Evolutionary conservation across 1,284 basidiomycete genomes (phyloP), one percentile per base, ranked within the genome.

Genomic region (Cryptococcus sp.): DNA sequence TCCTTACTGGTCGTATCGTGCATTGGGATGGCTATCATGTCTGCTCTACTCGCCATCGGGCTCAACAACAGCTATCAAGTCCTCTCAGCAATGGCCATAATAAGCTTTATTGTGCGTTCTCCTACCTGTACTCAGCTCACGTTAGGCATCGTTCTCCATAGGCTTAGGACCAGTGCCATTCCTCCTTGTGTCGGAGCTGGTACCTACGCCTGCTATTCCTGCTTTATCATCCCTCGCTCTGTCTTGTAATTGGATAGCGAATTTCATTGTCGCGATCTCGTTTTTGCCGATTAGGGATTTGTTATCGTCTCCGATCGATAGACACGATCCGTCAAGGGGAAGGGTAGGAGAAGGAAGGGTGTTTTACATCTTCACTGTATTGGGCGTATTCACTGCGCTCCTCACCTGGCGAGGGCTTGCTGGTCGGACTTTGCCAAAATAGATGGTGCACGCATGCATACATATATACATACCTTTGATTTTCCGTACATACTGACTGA

Each of bases 91-190:
- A 66, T 88, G 22, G 82, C 87, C 3, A 90, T 96, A 59, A 74
- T 91, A 44, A 78, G 82, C 1, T 93, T 96, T 69, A 85, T 96
- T 32, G 85, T 87, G 67, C 45, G 82, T 77, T 11, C n/a, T 10
- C 21, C n/a, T 45, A 22, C 49, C 32, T 18, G 28, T 16, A 23
- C 39, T 51, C 9, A 50, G 16, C 22, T 34, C n/a, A n/a, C 24
- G 1, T 7, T 45, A 64, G 57, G 88, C 87, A 68, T 87, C 87
- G 0, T 97, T 94, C 69, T 87, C 89, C 0, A 77, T 88, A 36
- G 92, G 92, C 1, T 79, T 96, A n/a, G 92, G 92, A 1, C 91
- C 92, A 1, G 77, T 96, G 32, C 92, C 92, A 0, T 96, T 92
- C 69, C 84, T 97, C 40, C 86, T 96, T 73, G 85, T 94, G 28